These are phyloP conservation scores for Sequoiadendron giganteum DNA, from an alignment of 75 land plant species.

Conservation along the genomic window DNA sequence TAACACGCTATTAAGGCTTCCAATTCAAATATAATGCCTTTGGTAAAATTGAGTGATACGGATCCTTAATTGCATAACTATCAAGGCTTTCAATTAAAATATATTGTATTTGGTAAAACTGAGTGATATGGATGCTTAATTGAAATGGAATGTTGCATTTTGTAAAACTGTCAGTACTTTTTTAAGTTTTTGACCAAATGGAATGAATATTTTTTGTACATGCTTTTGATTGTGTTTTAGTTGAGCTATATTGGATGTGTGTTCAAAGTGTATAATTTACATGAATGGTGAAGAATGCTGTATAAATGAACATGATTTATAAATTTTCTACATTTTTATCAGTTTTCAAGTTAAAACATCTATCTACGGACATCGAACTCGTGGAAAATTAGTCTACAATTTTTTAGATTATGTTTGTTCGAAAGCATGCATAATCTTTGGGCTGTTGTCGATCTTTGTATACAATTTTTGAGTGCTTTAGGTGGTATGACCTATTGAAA, in stretches of 20 bases:
- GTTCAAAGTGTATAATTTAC: background rate
- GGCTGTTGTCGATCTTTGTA: background rate
- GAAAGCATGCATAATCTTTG: background rate
- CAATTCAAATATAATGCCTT: background rate
- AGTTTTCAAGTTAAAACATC: background rate
- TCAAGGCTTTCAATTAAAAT: no score
- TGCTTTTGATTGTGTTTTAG: background rate
- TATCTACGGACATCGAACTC: background rate
- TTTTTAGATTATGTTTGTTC: background rate
- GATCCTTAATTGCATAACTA: no score
- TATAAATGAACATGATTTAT: no score
- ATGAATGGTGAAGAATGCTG: no score
- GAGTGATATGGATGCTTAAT: no score
- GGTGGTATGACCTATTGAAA: background rate
- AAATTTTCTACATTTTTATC: no score
- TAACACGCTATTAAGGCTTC: background rate
- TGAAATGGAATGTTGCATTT: background rate
- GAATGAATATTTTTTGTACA: background rate
- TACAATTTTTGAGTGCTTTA: background rate
- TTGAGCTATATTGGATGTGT: background rate
- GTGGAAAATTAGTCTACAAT: background rate
- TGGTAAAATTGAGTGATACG: background rate
- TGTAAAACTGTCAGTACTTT: background rate
- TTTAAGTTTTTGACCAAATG: background rate
- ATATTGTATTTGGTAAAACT: no score